A percentile compares a stretch with the other conserved stretches of the same genome.
These are phyloP conservation scores for Xylaria sp. DNA, from an alignment of 2,329 filamentous ascomycete species.

Conservation along the genomic window DNA sequence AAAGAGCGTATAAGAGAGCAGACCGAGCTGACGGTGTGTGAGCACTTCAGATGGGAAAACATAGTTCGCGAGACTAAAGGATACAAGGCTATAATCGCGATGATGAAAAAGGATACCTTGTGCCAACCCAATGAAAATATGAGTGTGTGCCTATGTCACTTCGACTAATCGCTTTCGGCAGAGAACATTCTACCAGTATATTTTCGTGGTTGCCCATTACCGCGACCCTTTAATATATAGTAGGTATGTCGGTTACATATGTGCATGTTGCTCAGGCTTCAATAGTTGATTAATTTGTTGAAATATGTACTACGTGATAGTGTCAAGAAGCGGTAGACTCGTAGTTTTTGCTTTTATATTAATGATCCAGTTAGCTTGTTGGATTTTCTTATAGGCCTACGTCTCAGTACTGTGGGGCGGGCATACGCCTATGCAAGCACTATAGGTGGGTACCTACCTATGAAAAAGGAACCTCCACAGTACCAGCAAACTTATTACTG, in stretches of 20 bases:
- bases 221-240: neutral
- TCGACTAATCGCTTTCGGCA: neutral
- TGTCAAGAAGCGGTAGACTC: too few relatives aligned
- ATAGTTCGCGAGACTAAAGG: slow-evolving; percentile 16
- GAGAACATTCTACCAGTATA: neutral
- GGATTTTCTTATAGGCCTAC: too few relatives aligned
- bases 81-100: slow-evolving; percentile 18
- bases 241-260: neutral
- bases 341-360: too few relatives aligned
- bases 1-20: slow-evolving; percentile 7
- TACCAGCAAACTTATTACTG: too few relatives aligned
- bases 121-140: neutral
- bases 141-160: neutral
- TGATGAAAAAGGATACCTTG: slow-evolving; percentile 8
- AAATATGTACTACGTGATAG: too few relatives aligned
- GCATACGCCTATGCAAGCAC: too few relatives aligned
- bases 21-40: slow-evolving; percentile 1
- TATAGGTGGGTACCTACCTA: too few relatives aligned
- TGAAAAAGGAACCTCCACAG: neutral
- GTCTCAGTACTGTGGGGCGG: too few relatives aligned
- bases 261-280: neutral
- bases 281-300: neutral
- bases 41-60: neutral
- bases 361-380: too few relatives aligned
- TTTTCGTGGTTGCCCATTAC: neutral